Conservation (phyloP, 2,329 filamentous ascomycete species). For the Hyphodiscus sp. region DNA sequence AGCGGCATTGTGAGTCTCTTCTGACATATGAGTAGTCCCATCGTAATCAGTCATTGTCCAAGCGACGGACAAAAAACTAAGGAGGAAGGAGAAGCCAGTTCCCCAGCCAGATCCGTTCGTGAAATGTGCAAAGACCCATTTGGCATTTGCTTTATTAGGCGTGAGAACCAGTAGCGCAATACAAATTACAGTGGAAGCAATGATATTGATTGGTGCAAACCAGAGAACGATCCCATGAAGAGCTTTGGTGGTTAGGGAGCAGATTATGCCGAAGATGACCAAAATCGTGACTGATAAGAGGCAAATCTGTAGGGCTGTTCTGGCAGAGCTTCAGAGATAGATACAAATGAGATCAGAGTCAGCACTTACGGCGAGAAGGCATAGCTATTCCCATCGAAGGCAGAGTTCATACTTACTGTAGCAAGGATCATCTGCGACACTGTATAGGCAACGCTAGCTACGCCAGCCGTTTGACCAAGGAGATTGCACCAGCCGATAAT, state of each 20-base stretch:
- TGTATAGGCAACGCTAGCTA: slow-evolving; percentile 56
- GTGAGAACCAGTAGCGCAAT: slow-evolving; percentile 51
- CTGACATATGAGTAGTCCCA: slow-evolving; percentile 61
- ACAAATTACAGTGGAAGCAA: slow-evolving; percentile 54
- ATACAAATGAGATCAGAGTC: background rate
- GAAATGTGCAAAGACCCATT: slow-evolving; percentile 55
- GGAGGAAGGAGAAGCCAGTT: slow-evolving; percentile 51
- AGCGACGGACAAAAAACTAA: slow-evolving; percentile 48
- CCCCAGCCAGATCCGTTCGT: slow-evolving; percentile 58
- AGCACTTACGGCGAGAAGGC: slow-evolving; percentile 48
- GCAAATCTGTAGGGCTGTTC: background rate
- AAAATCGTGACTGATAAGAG: slow-evolving; percentile 47
- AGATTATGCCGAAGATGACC: slow-evolving; percentile 48
- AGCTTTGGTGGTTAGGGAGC: slow-evolving; percentile 53
- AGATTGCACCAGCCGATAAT: slow-evolving; percentile 63
- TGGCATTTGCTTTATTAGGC: slow-evolving; percentile 49
- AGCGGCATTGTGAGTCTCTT: slow-evolving; percentile 59
- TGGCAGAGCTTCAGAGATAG: slow-evolving; percentile 29
- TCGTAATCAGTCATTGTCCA: slow-evolving; percentile 67
- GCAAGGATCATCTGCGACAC: slow-evolving; percentile 60
- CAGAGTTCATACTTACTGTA: slow-evolving; percentile 54
- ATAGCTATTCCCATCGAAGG: slow-evolving; percentile 38
- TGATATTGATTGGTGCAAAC: slow-evolving; percentile 59
- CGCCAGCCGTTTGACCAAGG: slow-evolving; percentile 56
- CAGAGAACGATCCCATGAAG: slow-evolving; percentile 54